These are phyloP conservation scores for Podosphaera xanthii DNA, from an alignment of 2,329 filamentous ascomycete species.

Conservation along the genomic window DNA sequence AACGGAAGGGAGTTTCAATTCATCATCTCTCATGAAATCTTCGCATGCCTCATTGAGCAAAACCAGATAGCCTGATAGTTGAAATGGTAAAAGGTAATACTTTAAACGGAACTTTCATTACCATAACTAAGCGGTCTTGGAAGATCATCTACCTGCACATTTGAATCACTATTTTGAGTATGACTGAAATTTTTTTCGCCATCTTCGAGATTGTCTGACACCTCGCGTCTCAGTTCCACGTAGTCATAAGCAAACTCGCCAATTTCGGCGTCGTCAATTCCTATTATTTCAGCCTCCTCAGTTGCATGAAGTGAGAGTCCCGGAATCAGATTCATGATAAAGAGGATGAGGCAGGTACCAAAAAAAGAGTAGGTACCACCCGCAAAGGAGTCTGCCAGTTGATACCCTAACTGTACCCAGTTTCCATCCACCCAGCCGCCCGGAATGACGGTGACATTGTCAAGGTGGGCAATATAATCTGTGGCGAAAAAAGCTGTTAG, in stretches of 20 bases:
- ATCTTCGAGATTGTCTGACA: too few species aligned
- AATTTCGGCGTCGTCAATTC: conserved; percentile 70
- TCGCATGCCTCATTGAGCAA: too few species aligned
- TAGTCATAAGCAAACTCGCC: conserved; percentile 87
- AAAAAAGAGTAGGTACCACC: conserved; percentile 58
- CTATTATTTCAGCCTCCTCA: conserved; percentile 40
- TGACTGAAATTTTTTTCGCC: too few species aligned
- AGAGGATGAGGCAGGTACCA: conserved; percentile 53
- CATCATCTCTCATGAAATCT: too few species aligned
- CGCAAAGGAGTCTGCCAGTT: conserved; percentile 55
- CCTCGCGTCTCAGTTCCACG: conserved; percentile 3
- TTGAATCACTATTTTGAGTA: too few species aligned
- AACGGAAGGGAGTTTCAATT: too few species aligned
- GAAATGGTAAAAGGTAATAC: background rate
- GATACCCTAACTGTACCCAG: conserved; percentile 65
- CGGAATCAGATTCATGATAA: conserved; percentile 54
- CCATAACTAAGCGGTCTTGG: background rate
- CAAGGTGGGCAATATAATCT: conserved; percentile 30
- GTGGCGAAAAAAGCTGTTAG: conserved; percentile 61
- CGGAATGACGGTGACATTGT: conserved; percentile 38
- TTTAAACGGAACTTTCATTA: background rate
- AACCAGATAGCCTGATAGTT: too few species aligned
- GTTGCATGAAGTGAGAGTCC: conserved; percentile 33
- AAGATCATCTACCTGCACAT: too few species aligned
- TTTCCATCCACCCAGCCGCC: conserved; percentile 65